phyloP scores from a whole-genome alignment of 306 rosid genomes.

The Argentina anserina region DNA sequence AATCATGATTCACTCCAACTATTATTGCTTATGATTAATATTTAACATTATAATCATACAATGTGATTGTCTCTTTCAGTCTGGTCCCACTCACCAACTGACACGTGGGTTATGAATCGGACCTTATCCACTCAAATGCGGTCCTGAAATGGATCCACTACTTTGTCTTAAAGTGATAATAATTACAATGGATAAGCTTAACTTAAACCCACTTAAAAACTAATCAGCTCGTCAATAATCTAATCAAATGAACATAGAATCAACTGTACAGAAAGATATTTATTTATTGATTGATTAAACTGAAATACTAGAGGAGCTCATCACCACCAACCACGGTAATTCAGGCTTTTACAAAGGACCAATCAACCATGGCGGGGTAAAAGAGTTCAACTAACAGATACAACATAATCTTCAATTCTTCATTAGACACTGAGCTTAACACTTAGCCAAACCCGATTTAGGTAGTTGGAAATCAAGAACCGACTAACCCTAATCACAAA shows the following conservation, averaged over 20 bases:
- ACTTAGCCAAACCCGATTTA: background rate
- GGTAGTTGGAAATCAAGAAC: background rate
- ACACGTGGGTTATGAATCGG: background rate
- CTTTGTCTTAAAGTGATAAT: background rate
- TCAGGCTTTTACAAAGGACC: background rate
- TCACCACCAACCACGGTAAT: constrained; percentile 3
- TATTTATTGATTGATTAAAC: background rate
- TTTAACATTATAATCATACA: background rate
- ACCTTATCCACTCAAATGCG: constrained; percentile 6
- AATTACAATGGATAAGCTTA: background rate
- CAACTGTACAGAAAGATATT: no score
- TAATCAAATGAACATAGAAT: background rate
- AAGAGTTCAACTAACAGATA: background rate
- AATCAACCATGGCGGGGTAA: background rate
- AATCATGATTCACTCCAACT: no score
- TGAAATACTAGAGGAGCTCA: background rate
- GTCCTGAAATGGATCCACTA: background rate
- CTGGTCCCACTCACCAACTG: background rate
- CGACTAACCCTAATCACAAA: background rate
- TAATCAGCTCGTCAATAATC: background rate
- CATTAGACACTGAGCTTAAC: background rate
- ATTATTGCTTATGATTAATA: background rate
- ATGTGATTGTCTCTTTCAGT: background rate
- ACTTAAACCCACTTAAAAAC: background rate
- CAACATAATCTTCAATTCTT: background rate